Percentiles rank a stretch among this genome's conserved stretches.
Evolutionary conservation across 2,329 filamentous ascomycete genomes (phyloP).

Genomic region (Colletotrichum euphorbiae): DNA sequence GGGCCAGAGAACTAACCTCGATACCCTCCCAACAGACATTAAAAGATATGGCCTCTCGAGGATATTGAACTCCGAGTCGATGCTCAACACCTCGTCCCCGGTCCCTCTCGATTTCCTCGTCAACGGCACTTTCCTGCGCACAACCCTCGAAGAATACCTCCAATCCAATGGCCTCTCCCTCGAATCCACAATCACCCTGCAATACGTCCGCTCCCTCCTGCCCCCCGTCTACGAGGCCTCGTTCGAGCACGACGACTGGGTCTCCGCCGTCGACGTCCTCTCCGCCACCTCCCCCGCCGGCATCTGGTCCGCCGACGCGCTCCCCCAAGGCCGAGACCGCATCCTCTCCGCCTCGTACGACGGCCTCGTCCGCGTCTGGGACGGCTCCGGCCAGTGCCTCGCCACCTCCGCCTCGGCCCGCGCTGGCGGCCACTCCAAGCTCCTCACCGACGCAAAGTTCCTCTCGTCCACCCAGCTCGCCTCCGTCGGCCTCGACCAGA

Average conservation of each 20-base stretch:
- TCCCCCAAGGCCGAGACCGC: slow-evolving; percentile 70
- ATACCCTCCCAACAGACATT: slow-evolving; percentile 61
- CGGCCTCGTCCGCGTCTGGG: slow-evolving; percentile 89
- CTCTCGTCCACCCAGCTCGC: slow-evolving; percentile 82
- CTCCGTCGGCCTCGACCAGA: slow-evolving; percentile 86
- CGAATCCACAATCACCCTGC: slow-evolving; percentile 86
- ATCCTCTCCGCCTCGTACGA: slow-evolving; percentile 96
- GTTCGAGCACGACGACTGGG: slow-evolving; percentile 98
- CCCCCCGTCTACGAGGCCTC: slow-evolving; percentile 90
- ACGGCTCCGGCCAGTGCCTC: slow-evolving; percentile 85
- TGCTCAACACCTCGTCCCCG: slow-evolving; percentile 73
- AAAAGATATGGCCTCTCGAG: slow-evolving; percentile 77
- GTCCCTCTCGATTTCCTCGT: slow-evolving; percentile 94
- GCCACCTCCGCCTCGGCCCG: slow-evolving; percentile 77
- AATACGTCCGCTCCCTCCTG: slow-evolving; percentile 92
- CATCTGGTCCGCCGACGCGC: slow-evolving; percentile 63
- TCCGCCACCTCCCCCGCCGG: slow-evolving; percentile 74
- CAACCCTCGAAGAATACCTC: slow-evolving; percentile 91
- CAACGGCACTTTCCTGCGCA: slow-evolving; percentile 91
- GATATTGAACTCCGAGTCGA: slow-evolving; percentile 77
- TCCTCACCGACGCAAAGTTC: slow-evolving; percentile 87
- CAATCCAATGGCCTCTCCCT: slow-evolving; percentile 86
- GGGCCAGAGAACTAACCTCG: slow-evolving; percentile 23
- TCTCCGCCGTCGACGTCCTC: slow-evolving; percentile 86
- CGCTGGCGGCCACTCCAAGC: slow-evolving; percentile 79